Conservation (phyloP, 163 green algal genomes). For the Scenedesmus sp. region DNA sequence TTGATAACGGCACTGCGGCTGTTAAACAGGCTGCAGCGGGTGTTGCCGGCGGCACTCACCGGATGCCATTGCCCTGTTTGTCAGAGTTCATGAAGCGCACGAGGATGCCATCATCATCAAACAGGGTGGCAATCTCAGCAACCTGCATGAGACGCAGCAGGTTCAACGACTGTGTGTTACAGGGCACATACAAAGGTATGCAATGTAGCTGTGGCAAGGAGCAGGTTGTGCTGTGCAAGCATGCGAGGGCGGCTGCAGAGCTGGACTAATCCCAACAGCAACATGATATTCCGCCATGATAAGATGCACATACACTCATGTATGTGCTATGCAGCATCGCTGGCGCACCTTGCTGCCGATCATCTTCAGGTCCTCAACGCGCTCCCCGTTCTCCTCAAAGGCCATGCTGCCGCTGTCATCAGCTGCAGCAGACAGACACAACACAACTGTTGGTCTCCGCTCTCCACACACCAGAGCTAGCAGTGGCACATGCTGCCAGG, state of each 20-base stretch:
- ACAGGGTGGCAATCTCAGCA: conserved; percentile 53
- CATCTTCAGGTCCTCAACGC: conserved; percentile 62
- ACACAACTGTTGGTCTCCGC: not conserved
- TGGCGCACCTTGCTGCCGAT: conserved; percentile 41
- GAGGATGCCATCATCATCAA: conserved; percentile 60
- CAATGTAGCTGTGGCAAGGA: not conserved
- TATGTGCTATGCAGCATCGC: not conserved
- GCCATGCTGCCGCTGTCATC: conserved; percentile 44
- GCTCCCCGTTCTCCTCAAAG: conserved; percentile 41
- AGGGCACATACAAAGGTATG: too few species aligned
- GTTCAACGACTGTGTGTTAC: not conserved
- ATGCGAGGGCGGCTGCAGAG: not conserved
- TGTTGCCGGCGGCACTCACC: not conserved
- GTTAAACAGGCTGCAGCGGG: not conserved
- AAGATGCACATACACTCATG: not conserved
- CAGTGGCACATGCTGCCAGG: too few species aligned
- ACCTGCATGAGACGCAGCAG: not conserved
- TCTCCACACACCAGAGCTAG: not conserved
- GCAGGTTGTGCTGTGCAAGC: not conserved
- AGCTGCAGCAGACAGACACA: not conserved
- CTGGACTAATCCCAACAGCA: too few species aligned
- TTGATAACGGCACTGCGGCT: too few species aligned
- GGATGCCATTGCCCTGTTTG: conserved; percentile 56
- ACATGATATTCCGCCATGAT: not conserved
- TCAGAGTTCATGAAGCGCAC: conserved; percentile 60